phyloP scores from a whole-genome alignment of 805 yeast genomes.

The Peterozyma xylosa region DNA sequence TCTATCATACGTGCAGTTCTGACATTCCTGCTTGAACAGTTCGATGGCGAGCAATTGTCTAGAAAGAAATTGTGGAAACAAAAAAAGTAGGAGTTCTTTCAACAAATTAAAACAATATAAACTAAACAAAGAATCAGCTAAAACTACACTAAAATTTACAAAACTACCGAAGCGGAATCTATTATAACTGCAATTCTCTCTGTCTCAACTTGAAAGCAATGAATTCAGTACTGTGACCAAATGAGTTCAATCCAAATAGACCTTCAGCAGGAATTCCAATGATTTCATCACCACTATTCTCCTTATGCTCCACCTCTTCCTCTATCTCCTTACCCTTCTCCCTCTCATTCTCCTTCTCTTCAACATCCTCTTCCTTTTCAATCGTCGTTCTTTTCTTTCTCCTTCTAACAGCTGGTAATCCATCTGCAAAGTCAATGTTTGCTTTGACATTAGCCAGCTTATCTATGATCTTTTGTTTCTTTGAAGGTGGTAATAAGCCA shows the following conservation, averaged over 20 bases:
- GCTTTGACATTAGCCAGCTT: background rate
- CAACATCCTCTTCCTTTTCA: conserved; percentile 16
- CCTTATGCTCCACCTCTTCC: conserved; percentile 5
- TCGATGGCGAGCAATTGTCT: too few relatives aligned
- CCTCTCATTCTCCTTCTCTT: conserved; percentile 3
- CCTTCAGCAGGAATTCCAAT: conserved; percentile 18
- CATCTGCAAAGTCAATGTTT: background rate
- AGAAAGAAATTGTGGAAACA: too few relatives aligned
- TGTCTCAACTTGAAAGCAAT: conserved; percentile 45
- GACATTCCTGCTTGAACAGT: too few relatives aligned
- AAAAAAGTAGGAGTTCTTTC: too few relatives aligned
- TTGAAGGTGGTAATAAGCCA: background rate
- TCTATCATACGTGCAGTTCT: too few relatives aligned
- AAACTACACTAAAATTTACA: too few relatives aligned
- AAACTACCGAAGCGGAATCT: too few relatives aligned
- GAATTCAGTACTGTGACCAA: conserved; percentile 72
- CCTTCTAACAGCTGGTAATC: background rate
- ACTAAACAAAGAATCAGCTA: too few relatives aligned
- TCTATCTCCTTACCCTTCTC: conserved; percentile 12
- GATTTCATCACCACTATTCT: conserved; percentile 3
- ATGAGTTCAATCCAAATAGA: conserved; percentile 21
- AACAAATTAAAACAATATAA: too few relatives aligned
- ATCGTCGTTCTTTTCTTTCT: conserved; percentile 22
- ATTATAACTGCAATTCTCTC: too few relatives aligned
- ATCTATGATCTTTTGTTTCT: background rate